Conservation (phyloP, 2,329 filamentous ascomycete genomes). For the Penicillium sp. region DNA sequence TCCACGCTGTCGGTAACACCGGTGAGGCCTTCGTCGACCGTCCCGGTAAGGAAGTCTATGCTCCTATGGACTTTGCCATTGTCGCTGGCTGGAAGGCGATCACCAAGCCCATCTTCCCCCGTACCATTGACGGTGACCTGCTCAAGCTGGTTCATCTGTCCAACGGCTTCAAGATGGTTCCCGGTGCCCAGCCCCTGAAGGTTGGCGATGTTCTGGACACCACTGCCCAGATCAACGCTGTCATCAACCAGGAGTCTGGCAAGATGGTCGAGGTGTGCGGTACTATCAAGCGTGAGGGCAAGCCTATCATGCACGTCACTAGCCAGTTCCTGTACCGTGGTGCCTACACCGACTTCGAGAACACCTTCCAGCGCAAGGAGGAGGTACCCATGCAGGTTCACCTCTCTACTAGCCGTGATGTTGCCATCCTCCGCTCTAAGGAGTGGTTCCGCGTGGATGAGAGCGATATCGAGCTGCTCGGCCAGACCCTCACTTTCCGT, state of each 20-base stretch:
- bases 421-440: constrained; percentile 93
- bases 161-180: constrained; percentile 97
- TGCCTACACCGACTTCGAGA: constrained; percentile 89
- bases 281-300: constrained; percentile 81
- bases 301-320: constrained; percentile 96
- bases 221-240: constrained; percentile 93
- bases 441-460: constrained; percentile 95
- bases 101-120: constrained; percentile 98
- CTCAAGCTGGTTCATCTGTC: constrained; percentile 96
- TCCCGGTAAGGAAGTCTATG: constrained; percentile 89
- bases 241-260: constrained; percentile 96
- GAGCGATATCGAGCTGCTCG: constrained; percentile 81
- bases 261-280: constrained; percentile 99
- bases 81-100: constrained; percentile 99
- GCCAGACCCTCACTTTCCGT: constrained; percentile 94
- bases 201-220: constrained; percentile 93
- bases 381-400: constrained; percentile 95
- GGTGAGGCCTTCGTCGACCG: constrained; percentile 96
- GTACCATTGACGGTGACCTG: constrained; percentile 92
- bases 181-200: constrained; percentile 90
- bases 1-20: constrained; percentile 97
- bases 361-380: constrained; percentile 97
- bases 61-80: constrained; percentile 98
- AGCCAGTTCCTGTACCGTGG: constrained; percentile 98
- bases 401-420: constrained; percentile 83